Conservation (phyloP, 2,329 filamentous ascomycete genomes). For the Pseudogymnoascus sp. region DNA sequence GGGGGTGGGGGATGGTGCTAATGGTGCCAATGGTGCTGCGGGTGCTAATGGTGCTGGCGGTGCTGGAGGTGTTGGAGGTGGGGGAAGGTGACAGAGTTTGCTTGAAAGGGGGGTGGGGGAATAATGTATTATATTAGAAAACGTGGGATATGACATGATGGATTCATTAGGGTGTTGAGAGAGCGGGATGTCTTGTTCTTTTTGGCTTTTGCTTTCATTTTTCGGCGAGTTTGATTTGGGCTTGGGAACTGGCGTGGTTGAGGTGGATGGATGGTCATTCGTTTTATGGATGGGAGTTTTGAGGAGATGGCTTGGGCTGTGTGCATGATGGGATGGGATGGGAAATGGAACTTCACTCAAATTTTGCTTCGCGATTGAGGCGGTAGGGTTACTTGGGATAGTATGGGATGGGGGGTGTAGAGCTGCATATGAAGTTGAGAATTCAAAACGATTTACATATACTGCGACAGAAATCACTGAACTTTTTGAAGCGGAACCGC, state of each 20-base stretch:
- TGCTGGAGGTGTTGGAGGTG: neutral
- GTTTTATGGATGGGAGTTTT: neutral
- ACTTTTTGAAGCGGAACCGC: too few species aligned
- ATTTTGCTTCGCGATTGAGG: neutral
- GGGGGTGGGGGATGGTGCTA: too few species aligned
- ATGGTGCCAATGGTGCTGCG: too few species aligned
- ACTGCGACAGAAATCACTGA: too few species aligned
- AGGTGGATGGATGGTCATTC: neutral
- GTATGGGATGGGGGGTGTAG: neutral
- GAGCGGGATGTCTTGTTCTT: neutral
- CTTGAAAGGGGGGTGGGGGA: neutral
- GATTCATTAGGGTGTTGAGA: neutral
- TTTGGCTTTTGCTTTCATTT: neutral
- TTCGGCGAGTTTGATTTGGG: neutral
- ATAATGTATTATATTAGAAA: neutral
- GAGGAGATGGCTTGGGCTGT: neutral
- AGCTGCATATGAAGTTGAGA: neutral
- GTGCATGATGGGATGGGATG: neutral
- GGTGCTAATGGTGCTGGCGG: neutral
- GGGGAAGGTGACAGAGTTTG: neutral
- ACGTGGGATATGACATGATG: neutral
- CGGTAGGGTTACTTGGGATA: neutral
- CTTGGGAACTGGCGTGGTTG: neutral
- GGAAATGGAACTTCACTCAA: conserved; percentile 2
- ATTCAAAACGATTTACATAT: neutral